Evolutionary conservation across 129 eudicot species (phyloP).

Genomic region (Centella asiatica): DNA sequence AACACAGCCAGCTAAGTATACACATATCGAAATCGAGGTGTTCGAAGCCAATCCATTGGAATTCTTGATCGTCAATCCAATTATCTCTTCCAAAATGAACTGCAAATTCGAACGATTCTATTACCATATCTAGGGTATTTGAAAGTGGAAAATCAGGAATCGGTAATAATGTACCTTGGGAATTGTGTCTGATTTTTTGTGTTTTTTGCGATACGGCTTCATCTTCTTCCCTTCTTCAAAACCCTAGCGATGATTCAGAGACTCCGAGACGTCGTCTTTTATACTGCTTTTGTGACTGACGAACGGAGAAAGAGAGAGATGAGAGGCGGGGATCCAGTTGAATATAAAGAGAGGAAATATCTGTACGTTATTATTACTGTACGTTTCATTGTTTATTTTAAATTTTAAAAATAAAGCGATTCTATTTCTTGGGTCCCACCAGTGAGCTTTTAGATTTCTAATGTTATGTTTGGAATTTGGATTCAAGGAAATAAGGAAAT

Average conservation of each 20-base stretch:
- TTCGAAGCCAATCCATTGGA: slow-evolving; percentile 51
- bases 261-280: neutral
- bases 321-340: slow-evolving; percentile 26
- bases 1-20: slow-evolving; percentile 67
- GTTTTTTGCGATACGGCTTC: slow-evolving; percentile 37
- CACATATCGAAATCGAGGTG: slow-evolving; percentile 29
- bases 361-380: too few species aligned
- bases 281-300: neutral
- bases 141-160: slow-evolving; percentile 2
- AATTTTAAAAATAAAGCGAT: too few species aligned
- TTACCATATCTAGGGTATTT: neutral
- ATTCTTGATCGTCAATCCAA: slow-evolving; percentile 54
- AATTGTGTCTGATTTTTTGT: slow-evolving; percentile 29
- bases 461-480: too few species aligned
- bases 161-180: slow-evolving; percentile 37
- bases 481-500: too few species aligned
- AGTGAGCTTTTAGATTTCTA: too few species aligned
- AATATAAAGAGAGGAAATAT: too few species aligned
- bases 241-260: slow-evolving; percentile 7
- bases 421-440: too few species aligned
- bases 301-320: neutral
- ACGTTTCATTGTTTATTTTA: too few species aligned
- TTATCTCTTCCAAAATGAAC: slow-evolving; percentile 56
- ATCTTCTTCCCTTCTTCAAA: slow-evolving; percentile 9
- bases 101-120: slow-evolving; percentile 22